Percentiles rank a stretch among this genome's conserved stretches.
Evolutionary conservation across 257 asterid species (phyloP).

Genomic region (Capsicum baccatum): DNA sequence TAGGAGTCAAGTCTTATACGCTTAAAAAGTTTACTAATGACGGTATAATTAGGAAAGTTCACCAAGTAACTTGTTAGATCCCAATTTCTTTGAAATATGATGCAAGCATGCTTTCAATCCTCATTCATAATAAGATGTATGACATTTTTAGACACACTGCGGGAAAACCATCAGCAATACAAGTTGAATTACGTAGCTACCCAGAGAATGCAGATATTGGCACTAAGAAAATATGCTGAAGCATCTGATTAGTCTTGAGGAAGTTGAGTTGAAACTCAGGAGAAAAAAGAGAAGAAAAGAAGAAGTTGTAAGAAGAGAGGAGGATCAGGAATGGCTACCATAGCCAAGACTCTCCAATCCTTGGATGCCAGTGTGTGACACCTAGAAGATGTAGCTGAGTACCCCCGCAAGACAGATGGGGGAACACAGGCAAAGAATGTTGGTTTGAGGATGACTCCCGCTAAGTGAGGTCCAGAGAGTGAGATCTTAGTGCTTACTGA

Average conservation of each 20-base stretch:
- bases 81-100: not conserved
- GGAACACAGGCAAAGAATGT: too few species aligned
- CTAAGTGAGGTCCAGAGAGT: too few species aligned
- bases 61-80: not conserved
- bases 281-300: too few species aligned
- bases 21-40: not conserved
- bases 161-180: not conserved
- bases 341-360: too few species aligned
- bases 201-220: not conserved
- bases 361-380: too few species aligned
- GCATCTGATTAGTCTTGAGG: not conserved
- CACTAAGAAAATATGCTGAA: not conserved
- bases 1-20: not conserved
- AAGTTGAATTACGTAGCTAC: not conserved
- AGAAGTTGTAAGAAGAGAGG: too few species aligned
- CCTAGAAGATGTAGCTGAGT: too few species aligned
- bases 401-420: too few species aligned
- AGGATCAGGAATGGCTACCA: too few species aligned
- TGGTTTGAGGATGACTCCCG: too few species aligned
- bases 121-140: not conserved
- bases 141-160: not conserved
- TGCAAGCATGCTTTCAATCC: not conserved
- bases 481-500: too few species aligned
- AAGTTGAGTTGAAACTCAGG: not conserved
- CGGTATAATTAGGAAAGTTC: not conserved